These are phyloP conservation scores for Syzygium malaccense DNA, from an alignment of 441 rosid genomes.

Conservation along the genomic window DNA sequence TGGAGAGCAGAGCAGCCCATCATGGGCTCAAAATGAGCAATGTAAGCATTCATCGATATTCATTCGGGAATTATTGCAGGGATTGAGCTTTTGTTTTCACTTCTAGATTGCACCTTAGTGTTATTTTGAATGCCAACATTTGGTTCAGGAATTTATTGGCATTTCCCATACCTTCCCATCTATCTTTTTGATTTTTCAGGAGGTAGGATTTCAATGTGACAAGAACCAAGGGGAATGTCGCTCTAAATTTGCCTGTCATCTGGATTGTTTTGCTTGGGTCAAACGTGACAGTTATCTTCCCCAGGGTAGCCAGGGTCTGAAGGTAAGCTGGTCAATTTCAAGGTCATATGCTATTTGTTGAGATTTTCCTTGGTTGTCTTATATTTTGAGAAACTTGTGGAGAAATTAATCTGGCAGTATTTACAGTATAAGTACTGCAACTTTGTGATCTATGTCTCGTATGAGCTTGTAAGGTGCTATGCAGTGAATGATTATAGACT, in stretches of 20 bases:
- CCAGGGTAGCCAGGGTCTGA: constrained; percentile 98
- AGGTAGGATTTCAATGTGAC: constrained; percentile 89
- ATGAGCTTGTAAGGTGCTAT: background rate
- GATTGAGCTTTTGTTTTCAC: background rate
- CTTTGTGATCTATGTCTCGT: background rate
- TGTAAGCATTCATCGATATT: constrained; percentile 32
- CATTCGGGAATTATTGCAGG: background rate
- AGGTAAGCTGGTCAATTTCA: constrained; percentile 35
- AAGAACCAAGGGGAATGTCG: constrained; percentile 96
- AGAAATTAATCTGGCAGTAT: background rate
- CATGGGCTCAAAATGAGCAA: constrained; percentile 83
- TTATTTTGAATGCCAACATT: background rate
- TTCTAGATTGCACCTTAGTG: background rate
- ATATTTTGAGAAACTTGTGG: background rate
- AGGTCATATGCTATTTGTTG: background rate
- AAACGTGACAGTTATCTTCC: constrained; percentile 99
- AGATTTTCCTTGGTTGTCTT: background rate
- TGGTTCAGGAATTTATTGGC: background rate
- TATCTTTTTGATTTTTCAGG: constrained; percentile 36
- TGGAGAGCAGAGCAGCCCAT: constrained; percentile 89
- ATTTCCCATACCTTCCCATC: background rate
- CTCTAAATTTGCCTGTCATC: constrained; percentile 90
- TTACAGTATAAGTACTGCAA: background rate
- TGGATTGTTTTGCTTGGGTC: constrained; percentile 99
- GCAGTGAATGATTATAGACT: background rate